Evolutionary conservation across 2,329 filamentous ascomycete species (phyloP).

Genomic region (Dryadomyces sulphureus): DNA sequence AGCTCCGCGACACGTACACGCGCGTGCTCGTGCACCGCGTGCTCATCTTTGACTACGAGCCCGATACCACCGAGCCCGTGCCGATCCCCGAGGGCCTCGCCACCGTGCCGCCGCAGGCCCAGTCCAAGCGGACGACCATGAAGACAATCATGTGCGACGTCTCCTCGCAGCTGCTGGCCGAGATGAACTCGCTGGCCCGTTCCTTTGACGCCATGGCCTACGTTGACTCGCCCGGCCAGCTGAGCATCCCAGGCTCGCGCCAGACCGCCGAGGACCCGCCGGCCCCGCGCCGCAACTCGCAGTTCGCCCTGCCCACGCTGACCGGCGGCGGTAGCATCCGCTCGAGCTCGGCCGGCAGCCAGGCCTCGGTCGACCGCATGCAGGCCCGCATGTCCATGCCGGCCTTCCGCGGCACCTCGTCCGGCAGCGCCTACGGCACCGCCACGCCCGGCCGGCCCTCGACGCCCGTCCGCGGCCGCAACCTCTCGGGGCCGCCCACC

Average conservation of each 20-base stretch:
- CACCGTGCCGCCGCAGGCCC: slow-evolving; percentile 51
- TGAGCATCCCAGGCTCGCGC: slow-evolving; percentile 8
- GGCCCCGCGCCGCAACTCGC: slow-evolving; percentile 35
- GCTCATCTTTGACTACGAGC: slow-evolving; percentile 61
- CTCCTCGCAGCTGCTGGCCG: slow-evolving; percentile 56
- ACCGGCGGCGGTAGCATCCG: slow-evolving; percentile 18
- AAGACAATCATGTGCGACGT: slow-evolving; percentile 71
- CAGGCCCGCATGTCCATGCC: slow-evolving; percentile 73
- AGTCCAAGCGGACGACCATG: slow-evolving; percentile 63
- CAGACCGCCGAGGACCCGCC: background rate
- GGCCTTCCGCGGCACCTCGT: slow-evolving; percentile 26
- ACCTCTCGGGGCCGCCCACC: slow-evolving; percentile 31
- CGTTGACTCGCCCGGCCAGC: slow-evolving; percentile 60
- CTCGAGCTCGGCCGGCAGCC: slow-evolving; percentile 36
- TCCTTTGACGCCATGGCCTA: slow-evolving; percentile 58
- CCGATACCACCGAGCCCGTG: slow-evolving; percentile 30
- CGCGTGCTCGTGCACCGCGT: slow-evolving; percentile 66
- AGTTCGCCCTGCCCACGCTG: slow-evolving; percentile 27
- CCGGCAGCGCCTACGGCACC: slow-evolving; percentile 22
- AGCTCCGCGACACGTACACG: slow-evolving; percentile 56
- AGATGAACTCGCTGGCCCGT: slow-evolving; percentile 60
- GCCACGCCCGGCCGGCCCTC: slow-evolving; percentile 33
- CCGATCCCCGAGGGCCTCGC: slow-evolving; percentile 53
- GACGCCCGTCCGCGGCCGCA: slow-evolving; percentile 31
- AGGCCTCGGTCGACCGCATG: slow-evolving; percentile 34